Conservation (phyloP, 1,139 yeast genomes). For the Suhomyces taliae region DNA sequence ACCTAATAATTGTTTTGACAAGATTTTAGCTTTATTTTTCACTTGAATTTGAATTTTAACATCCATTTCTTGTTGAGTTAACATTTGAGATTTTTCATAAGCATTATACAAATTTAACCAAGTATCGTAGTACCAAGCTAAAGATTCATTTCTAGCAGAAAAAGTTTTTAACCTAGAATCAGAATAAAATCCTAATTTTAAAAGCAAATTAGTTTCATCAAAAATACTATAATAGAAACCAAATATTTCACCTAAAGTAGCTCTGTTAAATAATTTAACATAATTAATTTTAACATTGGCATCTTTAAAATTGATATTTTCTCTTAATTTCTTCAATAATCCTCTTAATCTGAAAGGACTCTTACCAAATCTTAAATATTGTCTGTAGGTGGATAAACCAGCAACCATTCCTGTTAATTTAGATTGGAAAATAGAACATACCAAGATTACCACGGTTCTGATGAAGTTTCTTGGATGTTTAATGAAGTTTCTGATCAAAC, state of each 20-base stretch:
- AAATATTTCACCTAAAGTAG: conserved; percentile 21
- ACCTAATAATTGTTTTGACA: conserved; percentile 37
- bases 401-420: conserved; percentile 46
- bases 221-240: conserved; percentile 24
- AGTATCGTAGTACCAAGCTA: conserved; percentile 30
- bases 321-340: conserved; percentile 23
- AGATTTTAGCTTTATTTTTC: conserved; percentile 33
- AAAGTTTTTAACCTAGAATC: conserved; percentile 14
- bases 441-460: conserved; percentile 33
- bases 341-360: conserved; percentile 58
- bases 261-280: conserved; percentile 11
- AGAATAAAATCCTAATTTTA: conserved; percentile 20
- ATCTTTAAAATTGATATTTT: conserved; percentile 11
- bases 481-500: conserved; percentile 37
- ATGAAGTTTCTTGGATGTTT: conserved; percentile 46
- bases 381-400: conserved; percentile 62
- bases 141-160: conserved; percentile 24
- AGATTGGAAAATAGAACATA: conserved; percentile 34
- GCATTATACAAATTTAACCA: conserved; percentile 27
- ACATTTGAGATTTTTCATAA: conserved; percentile 17
- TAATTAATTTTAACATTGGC: conserved; percentile 11
- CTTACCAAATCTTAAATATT: conserved; percentile 68
- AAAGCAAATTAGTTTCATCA: conserved; percentile 24
- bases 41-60: conserved; percentile 26
- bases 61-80: conserved; percentile 25